Conservation (phyloP, 352 stramenopile species). For the Phytophthora nicotianae region DNA sequence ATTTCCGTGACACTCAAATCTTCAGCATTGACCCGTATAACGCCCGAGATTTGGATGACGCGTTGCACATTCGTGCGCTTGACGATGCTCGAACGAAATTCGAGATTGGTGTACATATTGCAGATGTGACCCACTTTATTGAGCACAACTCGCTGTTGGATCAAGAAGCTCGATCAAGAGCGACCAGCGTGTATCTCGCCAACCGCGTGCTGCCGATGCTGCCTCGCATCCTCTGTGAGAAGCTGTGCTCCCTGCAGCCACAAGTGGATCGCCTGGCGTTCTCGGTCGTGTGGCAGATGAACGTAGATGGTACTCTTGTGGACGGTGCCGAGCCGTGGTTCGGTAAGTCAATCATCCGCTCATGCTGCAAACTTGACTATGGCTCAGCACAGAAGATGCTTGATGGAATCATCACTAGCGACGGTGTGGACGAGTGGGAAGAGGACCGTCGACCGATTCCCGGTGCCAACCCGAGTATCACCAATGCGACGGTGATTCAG, state of each 20-base stretch:
- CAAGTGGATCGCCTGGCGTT: conserved; percentile 97
- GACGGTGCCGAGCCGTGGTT: conserved; percentile 94
- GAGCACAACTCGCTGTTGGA: conserved; percentile 91
- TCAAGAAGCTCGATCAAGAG: conserved; percentile 90
- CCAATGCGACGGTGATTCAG: conserved; percentile 60
- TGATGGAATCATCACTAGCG: conserved; percentile 80
- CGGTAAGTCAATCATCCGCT: conserved; percentile 97
- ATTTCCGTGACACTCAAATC: conserved; percentile 92
- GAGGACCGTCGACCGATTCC: conserved; percentile 48
- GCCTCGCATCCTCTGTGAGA: conserved; percentile 94
- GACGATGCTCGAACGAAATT: conserved; percentile 65
- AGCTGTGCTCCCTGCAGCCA: conserved; percentile 97
- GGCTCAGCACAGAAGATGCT: conserved; percentile 97
- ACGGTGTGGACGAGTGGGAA: conserved; percentile 80
- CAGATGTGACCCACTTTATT: conserved; percentile 98
- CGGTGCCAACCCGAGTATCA: conserved; percentile 53
- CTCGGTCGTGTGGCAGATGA: conserved; percentile 96
- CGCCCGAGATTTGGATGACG: conserved; percentile 97
- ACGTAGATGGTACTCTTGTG: conserved; percentile 92
- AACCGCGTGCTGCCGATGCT: conserved; percentile 97
- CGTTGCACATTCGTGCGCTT: conserved; percentile 90
- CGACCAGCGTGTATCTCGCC: conserved; percentile 97
- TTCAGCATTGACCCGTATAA: conserved; percentile 98
- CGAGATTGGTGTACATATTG: conserved; percentile 98
- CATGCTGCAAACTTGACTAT: conserved; percentile 97